Conservation (phyloP, 345 rosid genomes). For the Lepidium didymum region DNA sequence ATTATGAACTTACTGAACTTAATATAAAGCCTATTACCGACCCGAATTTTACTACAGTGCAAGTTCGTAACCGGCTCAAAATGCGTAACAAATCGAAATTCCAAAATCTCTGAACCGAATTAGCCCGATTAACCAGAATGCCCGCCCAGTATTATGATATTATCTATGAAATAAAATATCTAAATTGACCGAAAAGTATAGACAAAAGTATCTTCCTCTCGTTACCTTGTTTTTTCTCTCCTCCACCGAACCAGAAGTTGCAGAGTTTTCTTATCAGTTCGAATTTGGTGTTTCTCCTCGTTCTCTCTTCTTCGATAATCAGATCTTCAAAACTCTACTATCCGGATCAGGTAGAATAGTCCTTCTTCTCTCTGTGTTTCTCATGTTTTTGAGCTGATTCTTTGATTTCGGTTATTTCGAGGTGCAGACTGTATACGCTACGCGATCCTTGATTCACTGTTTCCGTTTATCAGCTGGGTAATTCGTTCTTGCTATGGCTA, state of each 20-base stretch:
- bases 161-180: background rate
- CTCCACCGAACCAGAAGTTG: conserved; percentile 13
- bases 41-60: too few species aligned
- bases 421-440: background rate
- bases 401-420: background rate
- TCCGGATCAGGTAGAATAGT: conserved; percentile 11
- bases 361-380: background rate
- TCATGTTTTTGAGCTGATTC: background rate
- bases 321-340: conserved; percentile 20
- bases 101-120: too few species aligned
- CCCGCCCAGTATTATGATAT: background rate
- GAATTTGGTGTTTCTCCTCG: conserved; percentile 18
- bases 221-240: background rate
- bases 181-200: too few species aligned
- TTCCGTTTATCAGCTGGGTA: background rate
- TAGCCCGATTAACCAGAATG: background rate
- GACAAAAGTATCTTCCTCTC: background rate
- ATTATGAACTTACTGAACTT: too few species aligned
- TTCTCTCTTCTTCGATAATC: conserved; percentile 2
- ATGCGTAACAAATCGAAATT: too few species aligned
- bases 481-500: background rate
- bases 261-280: conserved; percentile 10
- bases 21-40: too few species aligned
- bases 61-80: too few species aligned
- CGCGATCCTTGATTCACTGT: background rate